Conservation (phyloP, 345 rosid genomes). For the Bruguiera parviflora region DNA sequence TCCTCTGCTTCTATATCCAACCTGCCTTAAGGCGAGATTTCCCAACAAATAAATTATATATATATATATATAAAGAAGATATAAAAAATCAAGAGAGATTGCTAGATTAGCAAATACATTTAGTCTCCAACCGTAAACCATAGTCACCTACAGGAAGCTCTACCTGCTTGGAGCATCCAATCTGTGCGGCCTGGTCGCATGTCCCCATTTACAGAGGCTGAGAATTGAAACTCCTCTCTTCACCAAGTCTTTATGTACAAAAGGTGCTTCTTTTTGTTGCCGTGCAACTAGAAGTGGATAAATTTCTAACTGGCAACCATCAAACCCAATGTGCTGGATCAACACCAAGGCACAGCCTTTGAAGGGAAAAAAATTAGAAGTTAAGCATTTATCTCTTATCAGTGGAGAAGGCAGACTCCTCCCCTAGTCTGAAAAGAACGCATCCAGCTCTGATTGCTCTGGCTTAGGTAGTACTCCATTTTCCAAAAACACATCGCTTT, state of each 20-base stretch:
- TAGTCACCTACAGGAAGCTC: neutral
- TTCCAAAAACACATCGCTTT: slow-evolving; percentile 7
- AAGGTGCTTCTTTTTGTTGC: neutral
- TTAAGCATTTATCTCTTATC: neutral
- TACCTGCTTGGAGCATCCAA: neutral
- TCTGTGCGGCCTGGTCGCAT: neutral
- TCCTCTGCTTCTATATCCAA: neutral
- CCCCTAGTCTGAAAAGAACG: slow-evolving; percentile 41
- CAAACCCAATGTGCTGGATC: neutral
- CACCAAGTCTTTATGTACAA: slow-evolving; percentile 12
- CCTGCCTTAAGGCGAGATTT: slow-evolving; percentile 17
- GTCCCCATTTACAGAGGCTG: slow-evolving; percentile 16
- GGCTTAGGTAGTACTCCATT: slow-evolving; percentile 12
- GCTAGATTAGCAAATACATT: no score
- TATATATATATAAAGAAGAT: no score
- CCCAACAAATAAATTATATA: neutral
- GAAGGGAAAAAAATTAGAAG: neutral
- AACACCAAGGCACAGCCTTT: neutral
- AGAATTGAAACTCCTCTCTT: neutral
- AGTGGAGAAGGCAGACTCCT: neutral
- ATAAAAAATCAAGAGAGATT: no score
- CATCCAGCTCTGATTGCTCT: slow-evolving; percentile 40
- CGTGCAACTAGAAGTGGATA: neutral
- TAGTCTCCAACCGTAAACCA: neutral
- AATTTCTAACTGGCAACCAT: neutral